Evolutionary conservation across 2,329 filamentous ascomycete species (phyloP).

Genomic region (Colletotrichum chlorophyti): DNA sequence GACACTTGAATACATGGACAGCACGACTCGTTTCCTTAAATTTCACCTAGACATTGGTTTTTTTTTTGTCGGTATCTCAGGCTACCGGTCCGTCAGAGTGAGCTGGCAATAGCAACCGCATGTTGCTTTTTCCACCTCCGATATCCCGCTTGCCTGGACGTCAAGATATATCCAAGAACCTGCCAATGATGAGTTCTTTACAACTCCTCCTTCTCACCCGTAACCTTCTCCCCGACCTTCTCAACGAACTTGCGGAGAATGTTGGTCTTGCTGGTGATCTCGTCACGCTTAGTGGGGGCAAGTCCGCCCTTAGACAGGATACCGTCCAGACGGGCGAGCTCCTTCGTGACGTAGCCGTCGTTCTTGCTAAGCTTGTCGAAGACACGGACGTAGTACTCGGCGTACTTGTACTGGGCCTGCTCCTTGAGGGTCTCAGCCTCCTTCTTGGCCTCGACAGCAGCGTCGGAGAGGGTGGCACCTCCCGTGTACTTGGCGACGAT

Average conservation of each 20-base stretch:
- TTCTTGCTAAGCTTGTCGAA: constrained; percentile 84
- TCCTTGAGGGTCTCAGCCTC: constrained; percentile 71
- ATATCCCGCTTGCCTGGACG: background rate
- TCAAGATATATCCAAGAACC: constrained; percentile 3
- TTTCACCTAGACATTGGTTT: constrained; percentile 12
- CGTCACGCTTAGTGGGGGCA: constrained; percentile 85
- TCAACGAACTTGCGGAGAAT: constrained; percentile 80
- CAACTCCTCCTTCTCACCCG: constrained; percentile 72
- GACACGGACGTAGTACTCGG: constrained; percentile 92
- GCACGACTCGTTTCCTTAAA: too few relatives aligned
- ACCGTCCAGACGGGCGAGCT: constrained; percentile 79
- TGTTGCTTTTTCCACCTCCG: constrained; percentile 1
- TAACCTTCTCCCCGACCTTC: constrained; percentile 59
- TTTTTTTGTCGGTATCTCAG: constrained; percentile 11
- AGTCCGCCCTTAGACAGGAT: constrained; percentile 88
- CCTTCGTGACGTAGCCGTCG: constrained; percentile 82
- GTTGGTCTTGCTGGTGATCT: constrained; percentile 86
- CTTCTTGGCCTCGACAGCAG: constrained; percentile 75
- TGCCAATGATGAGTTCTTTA: constrained; percentile 47
- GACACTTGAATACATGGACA: background rate
- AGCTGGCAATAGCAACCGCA: too few relatives aligned
- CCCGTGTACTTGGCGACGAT: constrained; percentile 78
- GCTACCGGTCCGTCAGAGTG: constrained; percentile 24
- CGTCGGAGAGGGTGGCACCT: constrained; percentile 66
- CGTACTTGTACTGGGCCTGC: constrained; percentile 73